Evolutionary conservation across 148 eudicot species (phyloP).

Genomic region (Gaultheria prostrata): DNA sequence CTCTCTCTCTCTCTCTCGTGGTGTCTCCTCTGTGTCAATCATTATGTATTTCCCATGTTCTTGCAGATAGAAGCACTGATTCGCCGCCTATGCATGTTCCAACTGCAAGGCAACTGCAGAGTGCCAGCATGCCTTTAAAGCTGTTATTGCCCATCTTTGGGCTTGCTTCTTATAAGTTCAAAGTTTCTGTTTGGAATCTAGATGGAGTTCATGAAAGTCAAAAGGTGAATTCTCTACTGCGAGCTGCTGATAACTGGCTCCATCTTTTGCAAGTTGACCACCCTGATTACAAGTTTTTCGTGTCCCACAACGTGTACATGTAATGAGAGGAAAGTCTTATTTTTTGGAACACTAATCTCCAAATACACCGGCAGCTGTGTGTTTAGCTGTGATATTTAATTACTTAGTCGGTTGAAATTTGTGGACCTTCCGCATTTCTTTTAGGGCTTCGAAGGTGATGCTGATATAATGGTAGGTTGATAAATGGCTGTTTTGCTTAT

Average conservation of each 20-base stretch:
- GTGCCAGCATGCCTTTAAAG: constrained; percentile 37
- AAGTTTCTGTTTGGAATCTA: constrained; percentile 63
- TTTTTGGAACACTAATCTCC: not conserved
- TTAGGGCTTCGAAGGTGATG: not conserved
- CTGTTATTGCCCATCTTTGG: constrained; percentile 77
- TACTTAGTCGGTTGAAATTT: not conserved
- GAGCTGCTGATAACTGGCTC: constrained; percentile 77
- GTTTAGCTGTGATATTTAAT: not conserved
- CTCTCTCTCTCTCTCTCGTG: constrained; percentile 19
- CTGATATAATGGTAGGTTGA: not conserved
- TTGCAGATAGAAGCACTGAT: constrained; percentile 50
- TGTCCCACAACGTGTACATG: constrained; percentile 35
- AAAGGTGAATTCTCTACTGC: constrained; percentile 52
- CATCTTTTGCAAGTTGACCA: constrained; percentile 59
- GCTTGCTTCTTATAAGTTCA: constrained; percentile 74
- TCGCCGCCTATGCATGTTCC: constrained; percentile 34
- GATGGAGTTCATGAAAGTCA: constrained; percentile 42
- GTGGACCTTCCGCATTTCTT: not conserved
- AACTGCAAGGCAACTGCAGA: constrained; percentile 35
- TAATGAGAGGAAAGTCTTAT: constrained; percentile 25
- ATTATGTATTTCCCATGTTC: constrained; percentile 2
- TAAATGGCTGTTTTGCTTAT: not conserved
- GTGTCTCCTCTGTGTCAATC: not conserved
- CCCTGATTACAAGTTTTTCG: constrained; percentile 74
- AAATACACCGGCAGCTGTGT: not conserved